Base-by-base conservation (phyloP, 2,329 filamentous ascomycete genomes). In the Ophiocordyceps camponoti-saundersi region DNA sequence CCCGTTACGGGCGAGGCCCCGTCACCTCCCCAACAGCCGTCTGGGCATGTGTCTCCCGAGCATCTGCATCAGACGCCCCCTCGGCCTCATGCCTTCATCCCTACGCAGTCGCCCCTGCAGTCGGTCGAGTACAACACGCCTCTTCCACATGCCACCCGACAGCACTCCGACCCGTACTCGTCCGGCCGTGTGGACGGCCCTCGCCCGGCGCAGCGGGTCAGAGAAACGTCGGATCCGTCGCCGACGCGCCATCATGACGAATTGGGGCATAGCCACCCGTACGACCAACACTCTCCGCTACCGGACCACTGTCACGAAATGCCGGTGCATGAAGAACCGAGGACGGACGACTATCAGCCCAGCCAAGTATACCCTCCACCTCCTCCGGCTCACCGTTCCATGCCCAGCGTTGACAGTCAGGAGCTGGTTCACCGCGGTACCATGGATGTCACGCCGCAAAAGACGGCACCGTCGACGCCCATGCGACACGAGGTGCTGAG, bases 1-100 rank as follows among this genome's bases (percentile, higher is more conserved):
- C 86, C 87, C 15, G 75, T 83, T 50, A 72, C 74, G 46, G 65
- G 74, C 52, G 71, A 76, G 53, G 59, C 68, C 42, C 65, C 72
- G 6, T 48, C 51, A 20, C 47, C 50, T 32, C 48, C 53, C 20
- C 50, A 29, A 53, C 59, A 43, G 29, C 22, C 46, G n/a, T 15
- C 42, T 16, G 30, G 6, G 2, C 29, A 29, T 22, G 1, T 32
- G 15, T 8, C 45, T 48, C 62, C 8, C 56, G 64, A 42, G 60
- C 63, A 73, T 41, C 65, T 67, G 44, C 54, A 63, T 12, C 69
- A 70, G 48, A 68, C 69, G 8, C 68, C 72, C 7, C 63, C 69
- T 29, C 67, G 73, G 48, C 57, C 64, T 12, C 70, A 73, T 42
- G 66, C 66, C 4, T 70, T 67, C 50, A 57, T 71, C n/a, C 61